phyloP scores from a whole-genome alignment of 352 stramenopile species.

The Phytophthora multivora region DNA sequence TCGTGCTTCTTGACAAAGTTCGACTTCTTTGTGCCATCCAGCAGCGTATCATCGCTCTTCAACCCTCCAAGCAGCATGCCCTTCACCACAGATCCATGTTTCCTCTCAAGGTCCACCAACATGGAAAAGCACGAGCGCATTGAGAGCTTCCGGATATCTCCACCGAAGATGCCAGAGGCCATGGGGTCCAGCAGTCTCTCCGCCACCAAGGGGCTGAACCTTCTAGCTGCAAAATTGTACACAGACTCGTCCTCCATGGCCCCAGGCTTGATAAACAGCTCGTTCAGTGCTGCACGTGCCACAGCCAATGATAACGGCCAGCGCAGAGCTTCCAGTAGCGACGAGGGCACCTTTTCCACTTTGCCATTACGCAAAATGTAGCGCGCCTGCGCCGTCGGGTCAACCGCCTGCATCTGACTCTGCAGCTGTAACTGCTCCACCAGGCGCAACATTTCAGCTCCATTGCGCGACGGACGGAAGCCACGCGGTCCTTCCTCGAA shows the following conservation, averaged over 20 bases:
- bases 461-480: slow-evolving; percentile 86
- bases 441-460: slow-evolving; percentile 83
- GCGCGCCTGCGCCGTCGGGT: slow-evolving; percentile 60
- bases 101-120: slow-evolving; percentile 77
- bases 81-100: slow-evolving; percentile 79
- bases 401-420: slow-evolving; percentile 64
- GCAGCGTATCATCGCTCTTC: slow-evolving; percentile 41
- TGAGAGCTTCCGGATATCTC: slow-evolving; percentile 79
- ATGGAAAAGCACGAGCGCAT: slow-evolving; percentile 82
- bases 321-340: slow-evolving; percentile 55
- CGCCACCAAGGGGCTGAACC: slow-evolving; percentile 81
- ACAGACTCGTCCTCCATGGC: slow-evolving; percentile 75
- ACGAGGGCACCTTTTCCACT: slow-evolving; percentile 79
- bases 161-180: slow-evolving; percentile 87
- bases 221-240: slow-evolving; percentile 76
- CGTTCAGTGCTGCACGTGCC: slow-evolving; percentile 62
- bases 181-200: slow-evolving; percentile 84
- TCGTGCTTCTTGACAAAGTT: slow-evolving; percentile 73
- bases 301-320: slow-evolving; percentile 70
- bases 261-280: slow-evolving; percentile 54
- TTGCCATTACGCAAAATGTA: slow-evolving; percentile 77
- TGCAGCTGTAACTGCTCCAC: slow-evolving; percentile 81
- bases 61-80: slow-evolving; percentile 63
- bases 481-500: slow-evolving; percentile 86
- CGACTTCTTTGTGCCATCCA: slow-evolving; percentile 75